Evolutionary conservation across 2,329 filamentous ascomycete genomes (phyloP).

Genomic region (Gnomoniopsis smithogilvyi): DNA sequence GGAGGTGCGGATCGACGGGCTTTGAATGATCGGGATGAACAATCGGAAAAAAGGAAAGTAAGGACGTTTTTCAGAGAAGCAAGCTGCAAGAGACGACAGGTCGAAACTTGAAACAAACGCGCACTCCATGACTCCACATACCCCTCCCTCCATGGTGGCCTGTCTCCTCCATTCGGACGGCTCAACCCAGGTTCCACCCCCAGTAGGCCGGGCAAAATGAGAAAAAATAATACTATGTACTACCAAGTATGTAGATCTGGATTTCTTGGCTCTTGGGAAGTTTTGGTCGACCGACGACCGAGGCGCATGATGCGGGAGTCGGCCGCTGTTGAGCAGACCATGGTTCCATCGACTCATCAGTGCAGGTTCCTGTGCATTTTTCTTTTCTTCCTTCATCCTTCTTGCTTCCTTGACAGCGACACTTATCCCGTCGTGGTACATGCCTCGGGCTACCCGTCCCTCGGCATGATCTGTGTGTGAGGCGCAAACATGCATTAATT

Average conservation of each 20-base stretch:
- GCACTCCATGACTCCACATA: neutral
- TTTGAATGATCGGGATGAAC: neutral
- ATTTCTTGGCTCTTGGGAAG: neutral
- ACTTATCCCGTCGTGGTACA: no score
- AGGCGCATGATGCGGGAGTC: neutral
- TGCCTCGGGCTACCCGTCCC: neutral
- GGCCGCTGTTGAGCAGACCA: neutral
- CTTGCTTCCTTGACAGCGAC: no score
- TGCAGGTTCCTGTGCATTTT: no score
- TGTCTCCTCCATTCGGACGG: neutral
- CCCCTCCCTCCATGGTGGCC: neutral
- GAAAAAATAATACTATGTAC: neutral
- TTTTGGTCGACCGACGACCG: neutral
- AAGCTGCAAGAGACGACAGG: neutral
- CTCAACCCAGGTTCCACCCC: slow-evolving; percentile 4
- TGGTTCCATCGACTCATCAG: neutral
- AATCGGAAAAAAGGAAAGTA: slow-evolving; percentile 2
- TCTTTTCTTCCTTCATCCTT: no score
- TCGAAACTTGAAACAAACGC: slow-evolving; percentile 15
- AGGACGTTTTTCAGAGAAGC: neutral
- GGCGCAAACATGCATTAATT: neutral
- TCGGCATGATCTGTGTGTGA: neutral
- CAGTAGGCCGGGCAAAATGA: neutral
- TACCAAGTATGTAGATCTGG: neutral
- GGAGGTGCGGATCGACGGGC: neutral